Base-by-base conservation (phyloP, 192 early-diverging fungal genomes). In the Linnemannia schmuckeri region DNA sequence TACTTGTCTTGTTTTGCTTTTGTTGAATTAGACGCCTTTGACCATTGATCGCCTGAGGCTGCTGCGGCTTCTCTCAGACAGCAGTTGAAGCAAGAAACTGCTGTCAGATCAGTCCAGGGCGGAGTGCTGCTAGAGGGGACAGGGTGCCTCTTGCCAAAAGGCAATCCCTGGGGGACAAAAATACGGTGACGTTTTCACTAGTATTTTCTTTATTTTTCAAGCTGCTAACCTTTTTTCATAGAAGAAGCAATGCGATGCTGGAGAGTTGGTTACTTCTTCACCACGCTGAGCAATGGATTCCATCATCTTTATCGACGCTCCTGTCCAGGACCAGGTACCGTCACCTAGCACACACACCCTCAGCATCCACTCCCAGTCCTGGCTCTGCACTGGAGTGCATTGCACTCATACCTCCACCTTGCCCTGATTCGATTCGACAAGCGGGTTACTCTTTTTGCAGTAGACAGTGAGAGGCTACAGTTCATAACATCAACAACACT, bases 251-350 rank as follows among this genome's bases (percentile, higher is more conserved):
- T 30, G 41, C 27, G 44, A 41, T 13, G n/a, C n/a, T 46, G 70
- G 47, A 52, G 18, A 42, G 13, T 46, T 49, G 41, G 40, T 41
- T 73, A 41, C 44, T 46, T 55, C 46, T 54, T 49, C 18, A 75
- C 74, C n/a, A 35, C 46, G 49, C 33, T 52, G 55, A 84, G 81
- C 72, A 73, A 85, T 85, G 83, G 78, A 85, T 68, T 78, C 77
- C 54, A 85, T 76, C 69, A 79, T 85, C 83, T 85, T 85, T 75
- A 85, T 85, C 74, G 83, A 85, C 77, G 83, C 83, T 63, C 83
- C 83, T 78, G 74, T 80, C 30, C 78, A 80, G 52, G 73, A 80
- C 63, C 83, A 85, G 83, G 83, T 85, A 85, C 70, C 55, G 20
- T 12, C 41, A 35, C 54, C 70, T 24, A 33, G 30, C 66, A 41